These are phyloP conservation scores for Picochlorum sp. DNA, from an alignment of 139 green algal species.

Conservation along the genomic window DNA sequence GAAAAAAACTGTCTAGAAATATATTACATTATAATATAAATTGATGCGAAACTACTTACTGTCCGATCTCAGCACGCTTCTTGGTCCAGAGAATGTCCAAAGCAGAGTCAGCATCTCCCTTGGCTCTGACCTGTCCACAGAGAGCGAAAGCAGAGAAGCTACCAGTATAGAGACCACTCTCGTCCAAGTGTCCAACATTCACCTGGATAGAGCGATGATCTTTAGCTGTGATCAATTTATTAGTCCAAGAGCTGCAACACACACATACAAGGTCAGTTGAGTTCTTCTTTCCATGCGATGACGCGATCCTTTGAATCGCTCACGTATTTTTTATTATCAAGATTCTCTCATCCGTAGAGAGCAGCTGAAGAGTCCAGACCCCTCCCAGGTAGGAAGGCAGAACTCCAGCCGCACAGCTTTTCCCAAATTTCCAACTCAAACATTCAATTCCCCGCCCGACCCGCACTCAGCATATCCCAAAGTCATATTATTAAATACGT, in stretches of 20 bases:
- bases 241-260: conserved; percentile 88
- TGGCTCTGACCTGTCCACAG: conserved; percentile 70
- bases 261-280: neutral
- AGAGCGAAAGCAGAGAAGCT: conserved; percentile 93
- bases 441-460: too few relatives aligned
- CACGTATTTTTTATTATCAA: too few relatives aligned
- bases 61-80: conserved; percentile 52
- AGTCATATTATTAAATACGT: too few relatives aligned
- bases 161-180: conserved; percentile 88
- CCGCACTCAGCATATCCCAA: too few relatives aligned
- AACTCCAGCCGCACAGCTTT: too few relatives aligned
- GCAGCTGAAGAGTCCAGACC: too few relatives aligned
- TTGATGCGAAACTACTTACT: conserved; percentile 25
- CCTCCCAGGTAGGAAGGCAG: too few relatives aligned
- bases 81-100: conserved; percentile 87
- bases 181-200: conserved; percentile 97
- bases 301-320: too few relatives aligned
- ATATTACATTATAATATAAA: conserved; percentile 10
- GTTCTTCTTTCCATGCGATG: too few relatives aligned
- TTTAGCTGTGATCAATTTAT: conserved; percentile 98
- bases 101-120: conserved; percentile 78
- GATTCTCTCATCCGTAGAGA: too few relatives aligned
- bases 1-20: conserved; percentile 12
- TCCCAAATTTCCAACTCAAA: too few relatives aligned
- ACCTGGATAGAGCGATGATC: conserved; percentile 96